Base-by-base conservation (phyloP, 768 basidiomycete species). In the Chiua virens region DNA sequence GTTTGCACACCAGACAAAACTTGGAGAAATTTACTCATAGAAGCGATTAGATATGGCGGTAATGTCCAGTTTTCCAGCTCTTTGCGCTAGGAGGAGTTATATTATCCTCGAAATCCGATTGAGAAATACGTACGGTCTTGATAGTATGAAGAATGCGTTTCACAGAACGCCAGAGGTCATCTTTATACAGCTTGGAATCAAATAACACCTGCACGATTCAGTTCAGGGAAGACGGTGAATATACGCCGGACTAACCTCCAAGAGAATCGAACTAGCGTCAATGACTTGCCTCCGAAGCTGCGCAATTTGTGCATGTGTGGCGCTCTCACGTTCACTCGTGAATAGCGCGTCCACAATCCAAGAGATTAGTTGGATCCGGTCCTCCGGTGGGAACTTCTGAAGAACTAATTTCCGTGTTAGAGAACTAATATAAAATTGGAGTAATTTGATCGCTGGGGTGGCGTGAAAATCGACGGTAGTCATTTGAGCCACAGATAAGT, bases 341-440 rank as follows among this genome's bases (percentile, higher is more conserved):
- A 63, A 62, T 48, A 82, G 71, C 0, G 72, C 57, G 42, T 76
- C 73, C 49, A 78, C 74, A 20, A 84, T 64, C 58, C 71, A 71
- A 45, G 68, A 68, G 49, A 85, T 72, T 15, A 85, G 65, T 45
- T 67, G 72, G 18, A 72, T 58, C 57, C 76, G 78, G 38, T 79
- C 75, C 30, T 73, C 70, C 30, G 67, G 66, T 4, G 66, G 54
- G 5, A 83, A 72, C 48, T 73, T 75, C 46, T 74, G 74, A 22
- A 85, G 64, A 21, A 73, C 73, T 48, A 75, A 65, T 58, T 78
- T 84, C 35, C 75, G 69, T 21, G 69, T 65, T 36, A 79, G 58
- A 55, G 58, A 60, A 38, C 68, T 63, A 60, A 75, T 73, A 54
- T 82, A 86, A 57, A 83, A 82, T 25, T 72, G 78, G 32, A 86